Evolutionary conservation across 495 filamentous ascomycete species (phyloP), one percentile per base, ranked within the genome.

Genomic region (Echria macrotheca): DNA sequence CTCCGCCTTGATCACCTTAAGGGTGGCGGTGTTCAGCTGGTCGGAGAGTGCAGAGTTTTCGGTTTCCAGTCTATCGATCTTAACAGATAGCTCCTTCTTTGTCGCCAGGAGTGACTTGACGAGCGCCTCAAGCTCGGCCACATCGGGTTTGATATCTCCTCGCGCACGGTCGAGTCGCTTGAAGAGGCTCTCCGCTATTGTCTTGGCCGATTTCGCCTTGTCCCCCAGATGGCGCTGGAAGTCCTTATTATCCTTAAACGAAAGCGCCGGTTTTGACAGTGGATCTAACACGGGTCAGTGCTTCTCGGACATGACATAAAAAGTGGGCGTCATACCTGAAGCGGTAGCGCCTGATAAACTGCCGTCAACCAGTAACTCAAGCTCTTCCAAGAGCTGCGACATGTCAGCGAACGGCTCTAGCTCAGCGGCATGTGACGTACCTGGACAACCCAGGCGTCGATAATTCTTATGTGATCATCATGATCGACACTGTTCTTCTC

Each of bases 1-100:
- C 60, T 97, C 93, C 3, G 93, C 93, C 50, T 90, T 84, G 78
- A 96, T 87, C 55, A 94, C 96, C 45, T 93, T 83, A 29, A 91
- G 70, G 3, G 89, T 91, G 3, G 93, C 91, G 44, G 75, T 80
- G 52, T 95, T 89, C 9, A 96, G 72, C 42, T 89, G 84, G 40
- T 89, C 86, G 37, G 85, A 86, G 10, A 94, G 74, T 53, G 86
- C 81, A 40, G 95, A 83, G 55, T 93, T 91, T 54, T 96, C 90
- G 7, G 81, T 69, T 25, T 82, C 73, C 2, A 89, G 72, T 44
- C 83, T 80, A 49, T 93, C 89, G 38, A 95, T 68, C 56, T 93
- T 85, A 9, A 82, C 72, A 10, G 84, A 75, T 50, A 87, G 80
- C 29, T 81, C 81, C 61, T 97, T 97, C 58, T 98, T 85, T 26